Evolutionary conservation across 1,139 yeast genomes (phyloP).

Genomic region (Taphrina wiesneri): DNA sequence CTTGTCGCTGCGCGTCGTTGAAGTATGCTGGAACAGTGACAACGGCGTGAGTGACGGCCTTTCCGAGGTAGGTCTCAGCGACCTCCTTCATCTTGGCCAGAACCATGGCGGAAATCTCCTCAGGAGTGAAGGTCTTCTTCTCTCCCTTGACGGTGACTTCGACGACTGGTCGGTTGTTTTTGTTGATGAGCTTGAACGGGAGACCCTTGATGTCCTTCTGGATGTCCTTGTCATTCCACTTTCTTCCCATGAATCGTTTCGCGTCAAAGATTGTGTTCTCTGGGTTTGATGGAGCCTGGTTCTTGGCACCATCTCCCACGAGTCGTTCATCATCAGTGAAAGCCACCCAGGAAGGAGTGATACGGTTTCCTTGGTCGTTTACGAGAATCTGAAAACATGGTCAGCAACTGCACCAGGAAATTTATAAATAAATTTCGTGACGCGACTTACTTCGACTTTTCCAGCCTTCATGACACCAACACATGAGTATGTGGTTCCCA

Average conservation of each 20-base stretch:
- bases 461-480: constrained; percentile 93
- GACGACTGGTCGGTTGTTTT: constrained; percentile 78
- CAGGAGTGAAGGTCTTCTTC: constrained; percentile 75
- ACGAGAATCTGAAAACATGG: constrained; percentile 60
- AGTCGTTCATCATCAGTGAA: constrained; percentile 82
- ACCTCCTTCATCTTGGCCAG: constrained; percentile 88
- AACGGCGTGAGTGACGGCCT: constrained; percentile 88
- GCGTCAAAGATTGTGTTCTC: constrained; percentile 78
- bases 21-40: constrained; percentile 97
- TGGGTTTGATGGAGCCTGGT: constrained; percentile 84
- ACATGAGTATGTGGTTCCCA: constrained; percentile 91
- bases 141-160: constrained; percentile 69
- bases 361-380: constrained; percentile 94
- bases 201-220: constrained; percentile 81
- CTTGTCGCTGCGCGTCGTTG: constrained; percentile 98
- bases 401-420: background rate
- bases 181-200: constrained; percentile 69
- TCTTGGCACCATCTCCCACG: constrained; percentile 93
- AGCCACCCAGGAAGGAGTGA: constrained; percentile 88
- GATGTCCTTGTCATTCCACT: constrained; percentile 70
- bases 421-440: background rate
- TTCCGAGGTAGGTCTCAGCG: constrained; percentile 88
- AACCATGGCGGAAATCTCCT: constrained; percentile 90
- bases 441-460: constrained; percentile 60
- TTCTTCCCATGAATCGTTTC: constrained; percentile 82